Percentiles rank a stretch among this genome's conserved stretches.
Evolutionary conservation across 371 early-diverging fungal species (phyloP).

Genomic region (Mucor mucedo): DNA sequence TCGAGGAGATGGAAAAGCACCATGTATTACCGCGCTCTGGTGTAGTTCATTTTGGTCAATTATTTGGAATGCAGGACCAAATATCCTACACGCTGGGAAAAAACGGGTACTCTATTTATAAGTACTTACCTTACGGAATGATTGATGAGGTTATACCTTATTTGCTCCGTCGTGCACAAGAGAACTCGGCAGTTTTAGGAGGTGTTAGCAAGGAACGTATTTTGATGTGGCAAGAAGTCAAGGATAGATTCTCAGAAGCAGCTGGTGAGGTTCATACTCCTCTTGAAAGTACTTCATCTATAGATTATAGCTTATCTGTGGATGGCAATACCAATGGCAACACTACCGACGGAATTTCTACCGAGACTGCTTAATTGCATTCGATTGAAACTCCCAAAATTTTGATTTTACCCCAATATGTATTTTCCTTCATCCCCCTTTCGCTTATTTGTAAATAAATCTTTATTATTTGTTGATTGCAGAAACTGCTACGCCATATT

Average conservation of each 20-base stretch:
- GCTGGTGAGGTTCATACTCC: conserved; percentile 8
- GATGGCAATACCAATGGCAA: conserved; percentile 1
- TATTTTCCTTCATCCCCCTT: background rate
- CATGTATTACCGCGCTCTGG: conserved; percentile 60
- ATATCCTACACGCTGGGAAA: conserved; percentile 77
- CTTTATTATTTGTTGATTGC: conserved; percentile 2
- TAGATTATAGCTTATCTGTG: conserved; percentile 2
- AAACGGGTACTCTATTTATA: conserved; percentile 79
- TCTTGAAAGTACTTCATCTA: conserved; percentile 11
- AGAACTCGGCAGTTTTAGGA: conserved; percentile 82
- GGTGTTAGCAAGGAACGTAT: conserved; percentile 50
- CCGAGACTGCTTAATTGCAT: conserved; percentile 7
- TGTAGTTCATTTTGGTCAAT: conserved; percentile 89
- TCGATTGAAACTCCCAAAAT: no score
- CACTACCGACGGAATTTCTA: conserved; percentile 3
- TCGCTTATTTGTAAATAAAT: background rate
- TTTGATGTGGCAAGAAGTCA: conserved; percentile 58
- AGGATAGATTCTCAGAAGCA: conserved; percentile 29
- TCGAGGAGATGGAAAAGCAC: conserved; percentile 66
- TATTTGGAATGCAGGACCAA: conserved; percentile 89
- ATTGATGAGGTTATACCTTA: conserved; percentile 90
- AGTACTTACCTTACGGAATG: conserved; percentile 91
- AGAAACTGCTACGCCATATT: conserved; percentile 38
- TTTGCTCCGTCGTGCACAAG: conserved; percentile 92
- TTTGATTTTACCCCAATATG: background rate